A percentile compares a stretch with the other conserved stretches of the same genome.
Evolutionary conservation across 2,329 filamentous ascomycete species (phyloP).

Genomic region (Aspergillus ochraceus): DNA sequence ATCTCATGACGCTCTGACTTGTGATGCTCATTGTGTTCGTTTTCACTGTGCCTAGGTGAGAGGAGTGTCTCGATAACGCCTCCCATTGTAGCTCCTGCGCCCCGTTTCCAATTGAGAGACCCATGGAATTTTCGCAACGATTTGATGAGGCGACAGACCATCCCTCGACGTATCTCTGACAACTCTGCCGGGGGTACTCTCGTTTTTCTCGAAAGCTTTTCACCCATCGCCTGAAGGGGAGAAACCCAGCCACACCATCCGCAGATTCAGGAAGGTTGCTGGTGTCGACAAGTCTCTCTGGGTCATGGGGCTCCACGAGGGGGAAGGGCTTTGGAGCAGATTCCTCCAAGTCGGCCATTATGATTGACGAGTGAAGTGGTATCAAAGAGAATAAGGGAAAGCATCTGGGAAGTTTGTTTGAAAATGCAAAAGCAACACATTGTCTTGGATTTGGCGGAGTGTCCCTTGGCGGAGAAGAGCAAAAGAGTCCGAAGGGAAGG

Average conservation of each 20-base stretch:
- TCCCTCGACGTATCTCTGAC: slow-evolving; percentile 35
- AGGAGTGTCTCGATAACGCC: slow-evolving; percentile 74
- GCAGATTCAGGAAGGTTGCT: slow-evolving; percentile 1
- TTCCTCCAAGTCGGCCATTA: slow-evolving; percentile 1
- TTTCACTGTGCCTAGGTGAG: slow-evolving; percentile 76
- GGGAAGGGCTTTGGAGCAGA: not conserved
- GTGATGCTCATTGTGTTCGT: slow-evolving; percentile 77
- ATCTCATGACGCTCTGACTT: slow-evolving; percentile 68
- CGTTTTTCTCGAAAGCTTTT: slow-evolving; percentile 35
- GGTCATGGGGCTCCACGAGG: not conserved
- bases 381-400: not conserved
- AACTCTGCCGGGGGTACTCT: slow-evolving; percentile 16
- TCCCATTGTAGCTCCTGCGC: slow-evolving; percentile 48
- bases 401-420: not conserved
- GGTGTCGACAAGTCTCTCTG: not conserved
- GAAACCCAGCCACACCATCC: slow-evolving; percentile 12
- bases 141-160: slow-evolving; percentile 33
- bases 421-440: not conserved
- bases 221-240: slow-evolving; percentile 41
- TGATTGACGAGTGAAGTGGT: not conserved
- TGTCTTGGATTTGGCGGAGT: not conserved
- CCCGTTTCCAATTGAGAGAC: slow-evolving; percentile 20
- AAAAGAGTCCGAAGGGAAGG: not conserved
- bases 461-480: not conserved
- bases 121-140: slow-evolving; percentile 11